Evolutionary conservation across 805 yeast genomes (phyloP).

Genomic region (Lachancea meyersii): DNA sequence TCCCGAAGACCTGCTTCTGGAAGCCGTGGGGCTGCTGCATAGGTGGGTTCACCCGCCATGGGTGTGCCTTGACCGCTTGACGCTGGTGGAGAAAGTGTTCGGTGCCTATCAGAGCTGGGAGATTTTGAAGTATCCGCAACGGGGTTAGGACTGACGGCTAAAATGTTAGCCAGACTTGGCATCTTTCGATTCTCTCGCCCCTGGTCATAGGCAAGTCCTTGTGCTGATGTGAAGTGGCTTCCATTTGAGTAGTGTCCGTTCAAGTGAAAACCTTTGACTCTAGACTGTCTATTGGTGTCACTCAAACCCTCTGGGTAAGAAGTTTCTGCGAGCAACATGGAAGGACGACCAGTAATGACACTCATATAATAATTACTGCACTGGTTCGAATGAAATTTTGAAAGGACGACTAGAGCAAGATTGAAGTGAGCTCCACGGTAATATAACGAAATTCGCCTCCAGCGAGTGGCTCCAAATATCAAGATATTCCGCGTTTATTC

Average conservation of each 20-base stretch:
- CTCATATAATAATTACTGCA: background rate
- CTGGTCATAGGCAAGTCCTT: background rate
- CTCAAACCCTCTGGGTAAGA: background rate
- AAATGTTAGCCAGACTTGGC: constrained; percentile 4
- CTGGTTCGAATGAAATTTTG: background rate
- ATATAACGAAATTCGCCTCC: no score
- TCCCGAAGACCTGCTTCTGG: background rate
- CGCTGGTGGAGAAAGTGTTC: constrained; percentile 3
- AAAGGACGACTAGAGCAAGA: background rate
- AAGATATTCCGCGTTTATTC: background rate
- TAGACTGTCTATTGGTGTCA: background rate
- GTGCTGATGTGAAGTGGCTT: background rate
- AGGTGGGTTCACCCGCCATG: background rate
- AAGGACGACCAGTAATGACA: background rate
- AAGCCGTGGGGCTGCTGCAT: background rate
- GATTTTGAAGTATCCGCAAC: background rate
- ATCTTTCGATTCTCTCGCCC: background rate
- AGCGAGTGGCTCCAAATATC: no score
- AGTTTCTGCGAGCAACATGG: background rate
- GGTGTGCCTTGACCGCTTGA: background rate
- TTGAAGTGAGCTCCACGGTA: no score
- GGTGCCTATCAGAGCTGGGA: constrained; percentile 2
- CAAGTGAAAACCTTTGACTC: background rate
- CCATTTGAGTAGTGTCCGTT: background rate
- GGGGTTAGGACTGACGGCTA: background rate